Conservation (phyloP, 495 filamentous ascomycete genomes). For the Aspergillus incahuasiensis region DNA sequence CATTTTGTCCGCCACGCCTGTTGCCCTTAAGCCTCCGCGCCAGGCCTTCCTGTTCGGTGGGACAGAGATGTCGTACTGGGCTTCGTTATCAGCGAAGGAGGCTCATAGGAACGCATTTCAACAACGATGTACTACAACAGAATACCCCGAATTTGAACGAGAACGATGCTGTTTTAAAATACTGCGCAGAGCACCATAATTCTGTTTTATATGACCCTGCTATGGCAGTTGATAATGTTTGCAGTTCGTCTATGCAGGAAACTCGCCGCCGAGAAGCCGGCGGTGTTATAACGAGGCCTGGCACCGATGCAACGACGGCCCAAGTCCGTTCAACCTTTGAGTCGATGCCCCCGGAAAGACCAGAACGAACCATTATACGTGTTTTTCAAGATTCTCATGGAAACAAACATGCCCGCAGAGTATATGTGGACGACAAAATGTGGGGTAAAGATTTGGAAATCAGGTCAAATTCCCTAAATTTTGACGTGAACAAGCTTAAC, state of each 20-base stretch:
- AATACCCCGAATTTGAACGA: neutral
- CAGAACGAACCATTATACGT: neutral
- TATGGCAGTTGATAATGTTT: neutral
- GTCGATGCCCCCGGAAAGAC: neutral
- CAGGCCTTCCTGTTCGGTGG: conserved; percentile 22
- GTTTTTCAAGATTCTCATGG: neutral
- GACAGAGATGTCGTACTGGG: conserved; percentile 20
- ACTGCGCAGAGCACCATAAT: neutral
- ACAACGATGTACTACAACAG: conserved; percentile 17
- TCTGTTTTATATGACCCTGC: neutral
- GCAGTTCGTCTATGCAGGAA: neutral
- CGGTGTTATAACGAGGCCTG: neutral
- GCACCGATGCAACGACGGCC: neutral
- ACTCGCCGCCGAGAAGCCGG: neutral
- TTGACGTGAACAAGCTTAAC: neutral
- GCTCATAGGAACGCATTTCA: conserved; percentile 9
- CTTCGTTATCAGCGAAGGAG: conserved; percentile 21
- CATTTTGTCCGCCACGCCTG: conserved; percentile 27
- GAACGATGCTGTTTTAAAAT: neutral
- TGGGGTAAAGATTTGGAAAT: conserved; percentile 1
- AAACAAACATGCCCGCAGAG: neutral
- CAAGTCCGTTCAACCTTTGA: neutral
- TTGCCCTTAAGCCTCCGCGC: conserved; percentile 28
- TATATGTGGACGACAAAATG: conserved; percentile 1
- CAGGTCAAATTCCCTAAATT: conserved; percentile 18